Conservation (phyloP, 495 filamentous ascomycete species). For the Hypoxylon subgilvum region DNA sequence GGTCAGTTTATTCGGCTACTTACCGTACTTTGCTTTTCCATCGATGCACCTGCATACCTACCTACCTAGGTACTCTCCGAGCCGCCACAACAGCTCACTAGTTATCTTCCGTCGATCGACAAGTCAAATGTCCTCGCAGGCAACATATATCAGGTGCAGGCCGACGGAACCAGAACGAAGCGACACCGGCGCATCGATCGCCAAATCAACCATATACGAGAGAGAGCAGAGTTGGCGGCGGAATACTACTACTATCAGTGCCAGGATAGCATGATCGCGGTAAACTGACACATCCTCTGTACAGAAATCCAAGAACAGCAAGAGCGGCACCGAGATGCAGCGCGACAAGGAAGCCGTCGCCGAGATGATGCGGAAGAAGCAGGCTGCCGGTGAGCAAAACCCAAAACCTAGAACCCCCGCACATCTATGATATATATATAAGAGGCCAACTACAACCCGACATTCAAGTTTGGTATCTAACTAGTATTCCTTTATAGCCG, state of each 20-base stretch:
- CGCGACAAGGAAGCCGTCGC: slow-evolving; percentile 78
- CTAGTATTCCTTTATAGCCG: slow-evolving; percentile 43
- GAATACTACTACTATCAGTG: no score
- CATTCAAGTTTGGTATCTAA: slow-evolving; percentile 8
- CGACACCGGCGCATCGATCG: no score
- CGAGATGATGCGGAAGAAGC: slow-evolving; percentile 88
- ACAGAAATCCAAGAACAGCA: slow-evolving; percentile 66
- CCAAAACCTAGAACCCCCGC: background rate
- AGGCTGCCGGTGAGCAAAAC: slow-evolving; percentile 73
- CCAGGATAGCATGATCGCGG: background rate
- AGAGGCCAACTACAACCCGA: background rate
- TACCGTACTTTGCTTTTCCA: slow-evolving; percentile 6
- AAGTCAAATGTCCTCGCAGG: background rate
- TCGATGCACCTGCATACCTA: slow-evolving; percentile 2
- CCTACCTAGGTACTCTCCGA: no score
- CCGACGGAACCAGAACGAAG: no score
- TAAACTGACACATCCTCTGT: slow-evolving; percentile 21
- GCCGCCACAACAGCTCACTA: background rate
- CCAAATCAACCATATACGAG: no score
- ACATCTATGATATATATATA: background rate
- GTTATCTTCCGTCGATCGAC: background rate
- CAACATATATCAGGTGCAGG: background rate
- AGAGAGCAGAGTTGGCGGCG: no score
- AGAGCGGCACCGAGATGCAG: slow-evolving; percentile 72
- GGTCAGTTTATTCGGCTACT: slow-evolving; percentile 51